phyloP scores from a whole-genome alignment of 2,329 filamentous ascomycete genomes.

The Corinectria fuckeliana region DNA sequence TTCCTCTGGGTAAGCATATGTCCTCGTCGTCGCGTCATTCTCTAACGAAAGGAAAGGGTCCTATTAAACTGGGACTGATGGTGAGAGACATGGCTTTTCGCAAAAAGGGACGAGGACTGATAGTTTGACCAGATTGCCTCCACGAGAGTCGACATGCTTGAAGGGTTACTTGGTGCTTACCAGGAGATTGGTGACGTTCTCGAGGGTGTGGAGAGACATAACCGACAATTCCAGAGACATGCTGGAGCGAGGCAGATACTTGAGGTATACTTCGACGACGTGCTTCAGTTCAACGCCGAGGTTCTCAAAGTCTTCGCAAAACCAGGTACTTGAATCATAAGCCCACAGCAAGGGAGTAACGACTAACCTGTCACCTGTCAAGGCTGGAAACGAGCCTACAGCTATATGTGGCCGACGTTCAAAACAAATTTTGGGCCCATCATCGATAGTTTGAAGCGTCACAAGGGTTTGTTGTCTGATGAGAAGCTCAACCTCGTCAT shows the following conservation, averaged over 20 bases:
- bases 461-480: not conserved
- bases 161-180: not conserved
- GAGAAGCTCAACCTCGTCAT: not conserved
- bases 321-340: not conserved
- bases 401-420: not conserved
- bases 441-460: not conserved
- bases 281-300: not conserved
- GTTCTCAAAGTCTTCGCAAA: not conserved
- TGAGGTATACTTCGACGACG: not conserved
- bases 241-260: not conserved
- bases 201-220: not conserved
- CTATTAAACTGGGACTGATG: not conserved
- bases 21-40: not conserved
- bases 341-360: not conserved
- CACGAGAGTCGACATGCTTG: not conserved
- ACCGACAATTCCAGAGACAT: not conserved
- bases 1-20: not conserved
- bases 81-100: not conserved
- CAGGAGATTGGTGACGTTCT: not conserved
- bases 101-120: not conserved
- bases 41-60: not conserved
- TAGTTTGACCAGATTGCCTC: not conserved
- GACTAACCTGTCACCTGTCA: not conserved
- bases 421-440: not conserved
- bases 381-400: not conserved